phyloP scores from a whole-genome alignment of 495 filamentous ascomycete species.

The Penicillium maclennaniae region DNA sequence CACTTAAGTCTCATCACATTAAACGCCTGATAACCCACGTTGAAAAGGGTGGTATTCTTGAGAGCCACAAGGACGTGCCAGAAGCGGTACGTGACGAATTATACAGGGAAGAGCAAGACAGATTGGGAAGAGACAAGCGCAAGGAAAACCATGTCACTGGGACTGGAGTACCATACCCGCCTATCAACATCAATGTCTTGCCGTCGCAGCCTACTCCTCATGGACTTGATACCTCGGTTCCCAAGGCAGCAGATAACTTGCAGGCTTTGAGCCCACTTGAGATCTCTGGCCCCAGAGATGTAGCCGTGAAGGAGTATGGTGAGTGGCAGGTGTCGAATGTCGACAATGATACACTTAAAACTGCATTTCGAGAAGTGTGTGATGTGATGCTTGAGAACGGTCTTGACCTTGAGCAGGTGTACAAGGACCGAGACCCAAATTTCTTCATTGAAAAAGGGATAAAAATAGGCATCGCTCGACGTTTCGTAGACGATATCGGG shows the following conservation, averaged over 20 bases:
- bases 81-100: no score
- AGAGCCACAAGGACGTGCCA: no score
- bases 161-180: neutral
- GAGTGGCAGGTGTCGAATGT: slow-evolving; percentile 21
- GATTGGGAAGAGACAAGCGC: neutral
- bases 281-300: slow-evolving; percentile 12
- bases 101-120: no score
- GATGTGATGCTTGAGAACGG: slow-evolving; percentile 16
- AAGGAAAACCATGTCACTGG: no score
- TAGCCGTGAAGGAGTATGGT: slow-evolving; percentile 20
- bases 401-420: slow-evolving; percentile 27
- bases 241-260: no score
- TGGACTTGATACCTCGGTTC: no score
- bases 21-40: slow-evolving; percentile 20
- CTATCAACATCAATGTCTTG: no score
- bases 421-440: slow-evolving; percentile 20
- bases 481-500: neutral
- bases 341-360: slow-evolving; percentile 13
- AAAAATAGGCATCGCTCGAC: neutral
- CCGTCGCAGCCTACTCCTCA: slow-evolving; percentile 3
- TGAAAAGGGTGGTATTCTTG: slow-evolving; percentile 16
- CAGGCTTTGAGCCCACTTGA: neutral
- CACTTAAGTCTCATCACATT: slow-evolving; percentile 21
- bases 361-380: slow-evolving; percentile 15
- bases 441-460: slow-evolving; percentile 19